Evolutionary conservation across 192 early-diverging fungal genomes (phyloP).

Genomic region (Entophlyctis luteolus): DNA sequence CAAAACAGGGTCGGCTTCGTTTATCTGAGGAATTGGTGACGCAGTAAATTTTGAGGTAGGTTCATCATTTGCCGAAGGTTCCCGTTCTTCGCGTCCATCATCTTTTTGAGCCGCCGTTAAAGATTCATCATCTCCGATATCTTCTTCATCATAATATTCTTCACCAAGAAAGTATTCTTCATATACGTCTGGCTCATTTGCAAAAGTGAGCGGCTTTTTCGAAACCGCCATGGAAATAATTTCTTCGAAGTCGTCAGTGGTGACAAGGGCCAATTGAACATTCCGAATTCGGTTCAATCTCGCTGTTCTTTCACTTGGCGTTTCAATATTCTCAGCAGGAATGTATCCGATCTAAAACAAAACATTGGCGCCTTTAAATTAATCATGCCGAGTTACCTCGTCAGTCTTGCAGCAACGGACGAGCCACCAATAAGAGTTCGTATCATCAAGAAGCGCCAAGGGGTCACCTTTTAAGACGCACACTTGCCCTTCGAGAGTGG

Average conservation of each 20-base stretch:
- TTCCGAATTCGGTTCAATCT: conserved; percentile 72
- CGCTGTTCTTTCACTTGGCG: conserved; percentile 72
- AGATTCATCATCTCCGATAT: background rate
- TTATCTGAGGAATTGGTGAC: background rate
- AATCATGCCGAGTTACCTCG: conserved; percentile 49
- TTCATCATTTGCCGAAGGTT: background rate
- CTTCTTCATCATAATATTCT: conserved; percentile 9
- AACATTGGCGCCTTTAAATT: background rate
- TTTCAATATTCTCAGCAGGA: conserved; percentile 87
- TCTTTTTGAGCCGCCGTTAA: background rate
- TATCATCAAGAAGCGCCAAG: conserved; percentile 75
- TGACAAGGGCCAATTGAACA: conserved; percentile 42
- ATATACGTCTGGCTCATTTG: background rate
- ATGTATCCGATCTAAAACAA: conserved; percentile 72
- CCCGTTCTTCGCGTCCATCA: background rate
- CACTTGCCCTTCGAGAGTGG: conserved; percentile 78
- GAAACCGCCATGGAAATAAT: background rate
- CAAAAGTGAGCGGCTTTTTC: background rate
- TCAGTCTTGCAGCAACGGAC: conserved; percentile 58
- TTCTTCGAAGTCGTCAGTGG: conserved; percentile 21
- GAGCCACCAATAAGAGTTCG: conserved; percentile 78
- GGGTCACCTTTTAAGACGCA: conserved; percentile 75
- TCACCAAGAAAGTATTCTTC: conserved; percentile 12
- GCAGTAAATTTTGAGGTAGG: background rate
- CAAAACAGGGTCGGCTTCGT: background rate